These are phyloP conservation scores for Alternaria viburni DNA, from an alignment of 2,329 filamentous ascomycete genomes.

Conservation along the genomic window DNA sequence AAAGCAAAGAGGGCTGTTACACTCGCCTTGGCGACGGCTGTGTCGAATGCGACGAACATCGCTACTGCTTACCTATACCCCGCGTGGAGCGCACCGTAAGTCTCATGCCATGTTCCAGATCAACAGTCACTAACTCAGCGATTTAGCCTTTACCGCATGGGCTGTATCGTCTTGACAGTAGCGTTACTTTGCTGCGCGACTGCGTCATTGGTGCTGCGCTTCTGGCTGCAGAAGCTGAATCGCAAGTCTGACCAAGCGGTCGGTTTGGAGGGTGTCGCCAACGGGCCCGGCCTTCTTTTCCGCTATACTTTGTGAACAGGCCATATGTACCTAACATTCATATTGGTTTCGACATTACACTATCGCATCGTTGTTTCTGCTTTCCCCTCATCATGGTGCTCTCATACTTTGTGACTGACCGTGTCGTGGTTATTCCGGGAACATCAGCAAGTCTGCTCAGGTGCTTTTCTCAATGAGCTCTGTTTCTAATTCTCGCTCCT, in stretches of 20 bases:
- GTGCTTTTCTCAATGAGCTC: too few relatives aligned
- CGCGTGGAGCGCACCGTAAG: conserved; percentile 23
- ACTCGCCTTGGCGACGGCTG: conserved; percentile 42
- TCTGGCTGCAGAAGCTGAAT: conserved; percentile 26
- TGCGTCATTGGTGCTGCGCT: conserved; percentile 18
- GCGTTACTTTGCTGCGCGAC: conserved; percentile 21
- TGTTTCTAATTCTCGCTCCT: too few relatives aligned
- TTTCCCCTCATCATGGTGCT: too few relatives aligned
- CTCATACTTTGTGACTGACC: too few relatives aligned
- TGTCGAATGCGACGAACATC: conserved; percentile 44
- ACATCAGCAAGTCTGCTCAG: too few relatives aligned
- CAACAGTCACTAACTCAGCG: accelerated
- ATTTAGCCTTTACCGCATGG: conserved; percentile 27
- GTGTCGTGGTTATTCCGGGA: too few relatives aligned
- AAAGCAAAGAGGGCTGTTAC: conserved; percentile 42
- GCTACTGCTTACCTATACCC: conserved; percentile 39
- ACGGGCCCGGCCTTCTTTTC: conserved; percentile 17
- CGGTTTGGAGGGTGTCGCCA: conserved; percentile 21
- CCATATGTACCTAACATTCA: too few relatives aligned
- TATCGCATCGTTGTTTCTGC: too few relatives aligned
- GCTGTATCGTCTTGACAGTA: conserved; percentile 27
- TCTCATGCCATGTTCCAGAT: background rate
- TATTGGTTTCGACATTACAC: too few relatives aligned
- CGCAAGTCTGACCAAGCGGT: conserved; percentile 14
- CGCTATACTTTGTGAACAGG: conserved; percentile 16